Percentiles rank a stretch among this genome's conserved stretches.
Conservation (phyloP, 192 early-diverging fungal genomes). For the Coemansia sp. region DNA sequence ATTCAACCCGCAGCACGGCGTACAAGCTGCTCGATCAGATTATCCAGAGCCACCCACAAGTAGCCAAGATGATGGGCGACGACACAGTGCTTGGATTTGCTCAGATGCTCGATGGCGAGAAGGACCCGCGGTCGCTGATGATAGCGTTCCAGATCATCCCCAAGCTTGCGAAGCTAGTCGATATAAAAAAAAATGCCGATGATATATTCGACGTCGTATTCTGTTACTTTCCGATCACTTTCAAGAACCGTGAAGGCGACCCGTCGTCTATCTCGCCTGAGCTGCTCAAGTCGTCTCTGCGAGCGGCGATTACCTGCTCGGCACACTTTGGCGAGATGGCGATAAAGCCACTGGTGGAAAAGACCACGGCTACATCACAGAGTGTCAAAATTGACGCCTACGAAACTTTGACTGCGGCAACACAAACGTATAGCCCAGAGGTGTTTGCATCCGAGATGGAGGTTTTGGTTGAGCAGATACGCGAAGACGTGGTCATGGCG, state of each 20-base stretch:
- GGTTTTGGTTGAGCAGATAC: conserved; percentile 64
- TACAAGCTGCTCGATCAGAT: conserved; percentile 72
- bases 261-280: conserved; percentile 92
- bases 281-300: conserved; percentile 78
- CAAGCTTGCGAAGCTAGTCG: conserved; percentile 69
- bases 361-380: conserved; percentile 77
- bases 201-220: conserved; percentile 96
- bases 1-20: conserved; percentile 71
- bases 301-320: conserved; percentile 73
- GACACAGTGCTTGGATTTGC: conserved; percentile 83
- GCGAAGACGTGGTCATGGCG: conserved; percentile 70
- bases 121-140: conserved; percentile 95
- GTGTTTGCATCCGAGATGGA: conserved; percentile 67
- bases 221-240: conserved; percentile 99
- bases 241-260: conserved; percentile 93
- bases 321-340: conserved; percentile 78
- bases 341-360: conserved; percentile 86
- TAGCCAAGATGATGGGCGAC: conserved; percentile 61
- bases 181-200: conserved; percentile 77
- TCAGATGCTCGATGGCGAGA: conserved; percentile 92
- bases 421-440: conserved; percentile 70
- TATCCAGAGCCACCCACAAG: conserved; percentile 56
- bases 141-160: conserved; percentile 78
- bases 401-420: conserved; percentile 79
- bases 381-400: conserved; percentile 95